Base-by-base conservation (phyloP, 257 asterid species). In the Fraxinus excelsior region DNA sequence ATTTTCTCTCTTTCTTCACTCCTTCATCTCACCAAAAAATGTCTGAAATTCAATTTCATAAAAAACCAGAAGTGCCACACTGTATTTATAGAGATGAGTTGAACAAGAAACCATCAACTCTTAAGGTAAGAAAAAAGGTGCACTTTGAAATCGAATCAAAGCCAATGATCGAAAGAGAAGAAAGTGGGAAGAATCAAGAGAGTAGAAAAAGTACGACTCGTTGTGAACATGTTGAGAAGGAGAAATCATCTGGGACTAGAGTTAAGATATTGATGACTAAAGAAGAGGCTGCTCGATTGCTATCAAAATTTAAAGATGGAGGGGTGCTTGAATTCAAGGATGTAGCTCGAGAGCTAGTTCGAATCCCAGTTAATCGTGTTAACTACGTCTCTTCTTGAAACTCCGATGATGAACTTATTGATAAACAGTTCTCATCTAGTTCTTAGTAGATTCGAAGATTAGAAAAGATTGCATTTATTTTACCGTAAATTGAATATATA, bases 241-340 rank as follows among this genome's bases (percentile, higher is more conserved):
- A 56, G 23, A 56, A 56, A 56, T 8, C 9, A 56, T n/a, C 67
- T 0, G 32, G 67, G 32, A 25, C 67, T 3, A 77, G 9, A 74
- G 73, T 85, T 34, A 85, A 82, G 77, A 46, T 85, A 13, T 23
- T 76, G 74, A 77, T 85, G 81, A 85, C 40, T 9, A 85, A 77
- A 31, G 75, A 74, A 79, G 88, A 85, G 69, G 86, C 83, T 31
- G 74, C 42, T 8, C 73, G 79, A n/a, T 40, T 85, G 13, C 60
- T 85, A 0, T 70, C 84, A 31, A 85, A 78, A 67, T 79, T 82
- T 68, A 79, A 49, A 26, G 81, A 78, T 2, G 84, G 86, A 31
- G 74, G 82, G 10, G 72, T 76, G 71, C 84, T 84, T 65, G 82
- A 74, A 42, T 34, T 82, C 19, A 58, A 73, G 34, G 84, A 81